Base-by-base conservation (phyloP, 164 flowering plant species). In the Tinospora cordifolia region DNA sequence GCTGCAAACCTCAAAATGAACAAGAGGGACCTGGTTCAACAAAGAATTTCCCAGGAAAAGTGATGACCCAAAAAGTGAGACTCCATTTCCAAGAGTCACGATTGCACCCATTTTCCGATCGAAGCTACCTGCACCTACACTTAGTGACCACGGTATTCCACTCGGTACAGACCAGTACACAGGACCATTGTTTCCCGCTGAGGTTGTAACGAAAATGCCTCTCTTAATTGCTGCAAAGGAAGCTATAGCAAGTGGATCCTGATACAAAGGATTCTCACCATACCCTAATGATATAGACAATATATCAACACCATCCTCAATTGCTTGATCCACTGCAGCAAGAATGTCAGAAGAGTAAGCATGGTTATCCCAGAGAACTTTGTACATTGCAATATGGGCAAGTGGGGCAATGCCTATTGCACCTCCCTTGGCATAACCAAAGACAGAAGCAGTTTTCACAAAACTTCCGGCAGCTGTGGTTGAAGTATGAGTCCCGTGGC, bases 181-280 rank as follows among this genome's bases (percentile, higher is more conserved):
- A 46, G 80, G 76, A 15, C 80, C 80, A 21, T 21, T 64, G 39
- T 78, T 78, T 8, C 80, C 81, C 3, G 81, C 78, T 7, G 81
- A 60, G 27, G 36, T 38, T 0, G 77, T 46, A 10, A 72, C 77
- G 14, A 72, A 40, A 8, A 75, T 65, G 11, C 78, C 81, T 15
- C 46, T 68, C 59, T 59, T 40, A 65, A 72, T 34, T 9, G 81
- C 78, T 24, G 77, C 71, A 65, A 75, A 76, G 8, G 75, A 63
- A 14, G 69, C 73, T 22, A 75, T 75, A 5, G 77, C 77, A 12
- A 74, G 22, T 22, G 73, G 69, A 26, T 74, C 69, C 10, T 70
- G 65, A 40, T 74, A 69, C 39, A 60, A 26, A 13, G 59, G 51
- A 9, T 46, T 19, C 11, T 54, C 54, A 21, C 12, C 54, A 14